These are phyloP conservation scores for Remersonia thermophila DNA, from an alignment of 2,329 filamentous ascomycete species.

Conservation along the genomic window DNA sequence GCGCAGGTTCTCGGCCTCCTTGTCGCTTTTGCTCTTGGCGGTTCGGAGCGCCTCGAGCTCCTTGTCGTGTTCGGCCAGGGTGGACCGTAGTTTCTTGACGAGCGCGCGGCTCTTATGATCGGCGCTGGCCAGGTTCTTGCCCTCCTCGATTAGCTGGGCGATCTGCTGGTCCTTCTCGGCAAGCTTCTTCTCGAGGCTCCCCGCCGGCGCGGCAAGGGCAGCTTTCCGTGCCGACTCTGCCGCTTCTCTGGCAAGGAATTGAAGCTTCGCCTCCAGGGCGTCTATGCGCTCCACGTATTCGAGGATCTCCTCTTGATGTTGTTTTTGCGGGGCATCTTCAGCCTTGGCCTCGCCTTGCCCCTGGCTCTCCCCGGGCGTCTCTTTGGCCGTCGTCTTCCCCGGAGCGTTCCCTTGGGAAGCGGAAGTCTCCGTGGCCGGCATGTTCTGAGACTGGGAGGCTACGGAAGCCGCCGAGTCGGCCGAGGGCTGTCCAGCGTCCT, in stretches of 20 bases:
- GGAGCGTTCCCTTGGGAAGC: not conserved
- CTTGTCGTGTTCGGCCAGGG: constrained; percentile 54
- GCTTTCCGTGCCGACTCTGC: constrained; percentile 62
- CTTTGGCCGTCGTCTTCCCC: not conserved
- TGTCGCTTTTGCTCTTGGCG: constrained; percentile 45
- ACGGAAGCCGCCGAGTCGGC: constrained; percentile 3
- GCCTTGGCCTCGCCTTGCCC: constrained; percentile 25
- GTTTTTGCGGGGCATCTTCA: constrained; percentile 29
- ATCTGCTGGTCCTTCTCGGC: constrained; percentile 88
- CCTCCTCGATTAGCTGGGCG: constrained; percentile 80
- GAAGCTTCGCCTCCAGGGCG: constrained; percentile 78
- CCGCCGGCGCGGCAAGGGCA: constrained; percentile 47
- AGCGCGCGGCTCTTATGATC: constrained; percentile 75
- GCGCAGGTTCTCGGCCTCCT: constrained; percentile 35
- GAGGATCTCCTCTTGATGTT: constrained; percentile 72
- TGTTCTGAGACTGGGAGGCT: not conserved
- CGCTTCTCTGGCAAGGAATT: constrained; percentile 73
- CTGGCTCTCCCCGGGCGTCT: constrained; percentile 26
- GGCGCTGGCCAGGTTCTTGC: constrained; percentile 71
- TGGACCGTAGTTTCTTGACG: constrained; percentile 67
- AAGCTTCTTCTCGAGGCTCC: constrained; percentile 63
- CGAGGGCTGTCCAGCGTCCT: constrained; percentile 2
- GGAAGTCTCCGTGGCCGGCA: not conserved
- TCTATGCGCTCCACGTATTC: constrained; percentile 82
- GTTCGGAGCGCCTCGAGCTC: constrained; percentile 46